Evolutionary conservation across 441 rosid genomes (phyloP).

Genomic region (Arabidopsis hybrid): DNA sequence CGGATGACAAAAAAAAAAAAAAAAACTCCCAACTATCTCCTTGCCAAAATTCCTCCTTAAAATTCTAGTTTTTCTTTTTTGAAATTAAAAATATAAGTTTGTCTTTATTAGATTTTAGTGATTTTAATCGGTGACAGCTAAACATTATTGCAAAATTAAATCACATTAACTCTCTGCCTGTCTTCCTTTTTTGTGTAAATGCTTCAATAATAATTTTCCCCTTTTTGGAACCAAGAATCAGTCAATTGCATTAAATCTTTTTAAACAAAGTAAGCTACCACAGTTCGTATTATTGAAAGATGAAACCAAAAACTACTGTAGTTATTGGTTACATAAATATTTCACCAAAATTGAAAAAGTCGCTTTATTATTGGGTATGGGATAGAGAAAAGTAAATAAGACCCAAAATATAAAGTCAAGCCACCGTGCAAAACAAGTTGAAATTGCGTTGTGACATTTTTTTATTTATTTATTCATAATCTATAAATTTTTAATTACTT

Average conservation of each 20-base stretch:
- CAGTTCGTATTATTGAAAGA: conserved; percentile 19
- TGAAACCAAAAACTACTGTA: conserved; percentile 23
- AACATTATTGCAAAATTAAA: conserved; percentile 29
- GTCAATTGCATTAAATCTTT: conserved; percentile 21
- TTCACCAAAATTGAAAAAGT: conserved; percentile 22
- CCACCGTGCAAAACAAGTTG: conserved; percentile 52
- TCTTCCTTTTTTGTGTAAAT: conserved; percentile 42
- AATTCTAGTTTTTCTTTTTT: neutral
- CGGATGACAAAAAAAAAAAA: too few relatives aligned
- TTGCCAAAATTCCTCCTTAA: neutral
- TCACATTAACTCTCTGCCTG: conserved; percentile 33
- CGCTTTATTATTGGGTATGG: conserved; percentile 11
- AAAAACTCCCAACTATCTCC: neutral
- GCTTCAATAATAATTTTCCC: conserved; percentile 33
- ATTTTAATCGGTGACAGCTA: conserved; percentile 39
- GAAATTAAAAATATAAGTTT: neutral
- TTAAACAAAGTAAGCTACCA: conserved; percentile 26
- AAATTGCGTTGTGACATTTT: conserved; percentile 34
- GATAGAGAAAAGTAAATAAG: conserved; percentile 35
- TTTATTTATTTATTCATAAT: neutral
- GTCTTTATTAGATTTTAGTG: conserved; percentile 24
- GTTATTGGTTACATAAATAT: conserved; percentile 5
- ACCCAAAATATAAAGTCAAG: conserved; percentile 42
- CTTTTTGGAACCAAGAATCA: conserved; percentile 41
- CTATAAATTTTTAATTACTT: neutral